phyloP scores from a whole-genome alignment of 108 stramenopile genomes.

The Phaeodactylum tricornutum region DNA sequence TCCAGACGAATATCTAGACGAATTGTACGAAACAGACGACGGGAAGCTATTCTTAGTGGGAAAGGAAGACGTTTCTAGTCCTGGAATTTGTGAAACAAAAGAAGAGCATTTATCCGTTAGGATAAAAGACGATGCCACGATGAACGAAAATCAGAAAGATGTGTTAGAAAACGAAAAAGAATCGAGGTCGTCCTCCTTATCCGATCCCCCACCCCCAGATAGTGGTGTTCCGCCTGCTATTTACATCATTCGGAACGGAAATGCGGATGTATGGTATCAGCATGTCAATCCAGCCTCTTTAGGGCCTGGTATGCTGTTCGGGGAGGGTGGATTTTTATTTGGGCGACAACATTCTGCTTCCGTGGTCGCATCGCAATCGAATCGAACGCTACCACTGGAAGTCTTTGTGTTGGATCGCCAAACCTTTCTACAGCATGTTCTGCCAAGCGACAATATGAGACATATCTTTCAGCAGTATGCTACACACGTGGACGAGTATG shows the following conservation, averaged over 20 bases:
- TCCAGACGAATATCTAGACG: background rate
- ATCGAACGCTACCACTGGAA: constrained; percentile 12
- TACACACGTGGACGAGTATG: constrained; percentile 7
- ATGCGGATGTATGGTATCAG: constrained; percentile 22
- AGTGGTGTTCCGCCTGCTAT: constrained; percentile 3
- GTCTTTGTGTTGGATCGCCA: constrained; percentile 32
- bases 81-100: background rate
- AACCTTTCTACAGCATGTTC: constrained; percentile 31
- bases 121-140: no score
- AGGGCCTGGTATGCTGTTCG: constrained; percentile 26
- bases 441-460: constrained; percentile 17
- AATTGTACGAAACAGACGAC: constrained; percentile 1
- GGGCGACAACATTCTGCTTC: constrained; percentile 27
- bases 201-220: constrained; percentile 2
- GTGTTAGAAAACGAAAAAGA: no score
- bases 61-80: background rate
- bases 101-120: no score
- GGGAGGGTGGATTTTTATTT: constrained; percentile 39
- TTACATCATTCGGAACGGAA: constrained; percentile 22
- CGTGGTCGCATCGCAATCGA: constrained; percentile 11
- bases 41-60: background rate
- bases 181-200: no score
- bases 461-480: constrained; percentile 26
- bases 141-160: no score
- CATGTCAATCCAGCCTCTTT: constrained; percentile 23